Percentiles rank a stretch among this genome's conserved stretches.
Conservation (phyloP, 2,329 filamentous ascomycete species). For the Aureobasidium namibiae region DNA sequence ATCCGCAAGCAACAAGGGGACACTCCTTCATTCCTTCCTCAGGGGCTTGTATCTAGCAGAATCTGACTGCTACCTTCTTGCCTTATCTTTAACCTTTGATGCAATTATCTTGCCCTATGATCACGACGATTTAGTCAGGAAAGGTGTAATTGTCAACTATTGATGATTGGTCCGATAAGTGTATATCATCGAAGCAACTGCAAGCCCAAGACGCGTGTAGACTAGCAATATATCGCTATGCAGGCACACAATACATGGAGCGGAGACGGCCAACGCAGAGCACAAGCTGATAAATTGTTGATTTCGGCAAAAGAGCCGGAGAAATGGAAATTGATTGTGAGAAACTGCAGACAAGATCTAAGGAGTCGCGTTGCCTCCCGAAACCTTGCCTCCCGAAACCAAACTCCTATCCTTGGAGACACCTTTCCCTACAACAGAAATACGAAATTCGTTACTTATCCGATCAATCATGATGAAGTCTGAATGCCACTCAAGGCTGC, state of each 20-base stretch:
- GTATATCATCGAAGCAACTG: neutral
- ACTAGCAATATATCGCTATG: neutral
- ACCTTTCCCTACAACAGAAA: neutral
- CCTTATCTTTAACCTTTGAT: too few species aligned
- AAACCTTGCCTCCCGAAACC: neutral
- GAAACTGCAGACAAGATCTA: neutral
- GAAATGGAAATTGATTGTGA: neutral
- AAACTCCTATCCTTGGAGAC: neutral
- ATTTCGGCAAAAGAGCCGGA: neutral
- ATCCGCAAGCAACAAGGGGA: neutral
- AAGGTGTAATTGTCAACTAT: neutral
- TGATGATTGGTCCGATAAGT: constrained; percentile 5
- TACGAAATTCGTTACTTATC: neutral
- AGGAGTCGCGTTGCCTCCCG: neutral
- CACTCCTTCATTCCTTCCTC: neutral
- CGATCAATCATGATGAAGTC: constrained; percentile 12
- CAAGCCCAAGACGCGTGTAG: neutral
- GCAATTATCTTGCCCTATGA: too few species aligned
- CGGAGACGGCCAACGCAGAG: neutral
- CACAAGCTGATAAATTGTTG: neutral
- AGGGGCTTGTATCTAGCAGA: too few species aligned
- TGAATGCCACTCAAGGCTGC: constrained; percentile 65
- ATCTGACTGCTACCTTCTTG: too few species aligned
- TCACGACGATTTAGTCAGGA: neutral
- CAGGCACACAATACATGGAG: neutral